phyloP scores from a whole-genome alignment of 768 basidiomycete genomes.

The Podaxis sp. region DNA sequence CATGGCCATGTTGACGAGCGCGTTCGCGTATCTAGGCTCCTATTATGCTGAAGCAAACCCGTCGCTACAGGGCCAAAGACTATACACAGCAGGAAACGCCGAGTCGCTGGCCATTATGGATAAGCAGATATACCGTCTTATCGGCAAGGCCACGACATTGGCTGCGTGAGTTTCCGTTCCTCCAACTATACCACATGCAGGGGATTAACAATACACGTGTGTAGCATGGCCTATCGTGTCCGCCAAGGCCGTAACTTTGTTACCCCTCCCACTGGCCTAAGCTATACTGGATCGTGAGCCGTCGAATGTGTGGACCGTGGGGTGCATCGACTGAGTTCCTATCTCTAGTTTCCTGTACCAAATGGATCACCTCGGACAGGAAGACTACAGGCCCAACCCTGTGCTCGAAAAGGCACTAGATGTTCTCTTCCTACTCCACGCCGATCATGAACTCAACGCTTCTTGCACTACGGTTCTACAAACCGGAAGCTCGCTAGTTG shows the following conservation, averaged over 20 bases:
- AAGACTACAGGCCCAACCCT: conserved; percentile 78
- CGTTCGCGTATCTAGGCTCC: conserved; percentile 85
- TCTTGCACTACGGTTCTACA: conserved; percentile 85
- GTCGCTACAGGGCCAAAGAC: conserved; percentile 81
- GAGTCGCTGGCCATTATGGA: conserved; percentile 80
- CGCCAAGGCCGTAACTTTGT: conserved; percentile 91
- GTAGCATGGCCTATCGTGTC: conserved; percentile 89
- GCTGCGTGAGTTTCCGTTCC: conserved; percentile 60
- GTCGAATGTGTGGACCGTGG: not conserved
- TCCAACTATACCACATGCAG: not conserved
- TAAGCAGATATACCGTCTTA: conserved; percentile 86
- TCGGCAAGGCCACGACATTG: conserved; percentile 86
- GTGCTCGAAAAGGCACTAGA: conserved; percentile 87
- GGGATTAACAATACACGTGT: not conserved
- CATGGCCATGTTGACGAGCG: conserved; percentile 87
- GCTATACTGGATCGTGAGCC: conserved; percentile 79
- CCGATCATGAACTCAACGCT: conserved; percentile 90
- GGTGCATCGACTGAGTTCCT: conserved; percentile 4
- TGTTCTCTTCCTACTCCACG: conserved; percentile 83
- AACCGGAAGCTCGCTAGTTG: conserved; percentile 85
- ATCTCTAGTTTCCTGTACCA: conserved; percentile 77
- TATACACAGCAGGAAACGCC: conserved; percentile 68
- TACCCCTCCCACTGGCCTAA: conserved; percentile 76
- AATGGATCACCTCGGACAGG: conserved; percentile 79
- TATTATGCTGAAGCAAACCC: conserved; percentile 90